Base-by-base conservation (phyloP, 768 basidiomycete genomes). In the Termitomyces heimii region DNA sequence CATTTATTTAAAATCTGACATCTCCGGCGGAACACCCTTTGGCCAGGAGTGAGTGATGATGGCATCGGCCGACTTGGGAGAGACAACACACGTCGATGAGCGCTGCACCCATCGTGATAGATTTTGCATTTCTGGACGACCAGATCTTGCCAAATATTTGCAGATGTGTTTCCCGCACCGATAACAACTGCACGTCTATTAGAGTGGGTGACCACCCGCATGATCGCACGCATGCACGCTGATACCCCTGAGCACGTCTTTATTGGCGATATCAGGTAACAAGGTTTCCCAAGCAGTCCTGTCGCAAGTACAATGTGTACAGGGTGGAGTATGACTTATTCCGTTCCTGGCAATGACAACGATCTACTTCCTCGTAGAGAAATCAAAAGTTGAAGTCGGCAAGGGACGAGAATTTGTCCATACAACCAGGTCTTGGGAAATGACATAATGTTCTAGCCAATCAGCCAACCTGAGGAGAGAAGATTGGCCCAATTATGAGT, bases 71-170 rank as follows among this genome's bases (percentile, higher is more conserved):
- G 50, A 57, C 8, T 53, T 48, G 10, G 60, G 35, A n/a, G 62
- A 51, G 13, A 70, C 55, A 13, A 77, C 70, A 54, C 68, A 72
- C 14, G 73, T 77, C 2, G 70, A 65, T 2, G 75, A 75, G 12
- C 77, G 71, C 51, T 78, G 75, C 20, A 77, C 67, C 67, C 73
- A 78, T 76, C 0, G 75, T 77, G 22, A 77, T 70, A 42, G 58
- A 60, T 32, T 61, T 53, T 5, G 74, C 75, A 26, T 69, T n/a
- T 70, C 12, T 68, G 65, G 13, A 63, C 53, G 1, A 62, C 58
- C 3, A 75, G 66, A 58, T 78, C 76, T 48, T 72, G 72, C 53
- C 72, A 72, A 14, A 77, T 62, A 58, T 76, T 74, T 18, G 73
- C 71, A 3, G 73, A 64, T 1, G 70, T 70, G 53, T 75, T 75